These are phyloP conservation scores for Oenanthe javanica DNA, from an alignment of 140 eudicot species.

Conservation along the genomic window DNA sequence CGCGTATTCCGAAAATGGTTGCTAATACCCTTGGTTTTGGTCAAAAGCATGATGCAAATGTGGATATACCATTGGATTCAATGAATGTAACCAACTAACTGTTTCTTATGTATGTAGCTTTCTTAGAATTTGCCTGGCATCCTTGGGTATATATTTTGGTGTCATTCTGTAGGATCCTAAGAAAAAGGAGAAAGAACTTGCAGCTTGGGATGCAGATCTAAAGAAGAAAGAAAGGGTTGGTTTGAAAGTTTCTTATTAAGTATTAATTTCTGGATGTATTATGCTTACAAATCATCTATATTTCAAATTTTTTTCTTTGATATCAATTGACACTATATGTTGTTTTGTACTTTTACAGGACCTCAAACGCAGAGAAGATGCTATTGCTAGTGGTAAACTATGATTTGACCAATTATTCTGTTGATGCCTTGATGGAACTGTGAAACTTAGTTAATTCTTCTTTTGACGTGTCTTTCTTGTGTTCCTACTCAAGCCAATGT, in stretches of 20 bases:
- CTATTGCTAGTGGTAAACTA: conserved; percentile 67
- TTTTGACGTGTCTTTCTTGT: conserved; percentile 11
- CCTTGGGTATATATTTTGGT: conserved; percentile 13
- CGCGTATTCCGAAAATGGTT: conserved; percentile 70
- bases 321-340: neutral
- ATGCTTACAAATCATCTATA: neutral
- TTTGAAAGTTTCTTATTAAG: conserved; percentile 4
- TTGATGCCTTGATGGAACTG: neutral
- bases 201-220: conserved; percentile 81
- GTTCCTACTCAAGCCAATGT: conserved; percentile 58
- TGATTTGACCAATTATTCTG: neutral
- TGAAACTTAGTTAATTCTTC: neutral
- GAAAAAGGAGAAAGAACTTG: conserved; percentile 62
- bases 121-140: conserved; percentile 15
- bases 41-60: conserved; percentile 89
- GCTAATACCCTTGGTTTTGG: conserved; percentile 72
- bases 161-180: conserved; percentile 51
- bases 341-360: conserved; percentile 44
- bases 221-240: conserved; percentile 80
- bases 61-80: conserved; percentile 75
- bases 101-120: neutral
- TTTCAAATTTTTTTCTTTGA: neutral
- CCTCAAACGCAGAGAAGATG: conserved; percentile 82
- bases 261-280: neutral
- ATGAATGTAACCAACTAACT: conserved; percentile 42